A percentile compares a stretch with the other conserved stretches of the same genome.
Evolutionary conservation across 2,329 filamentous ascomycete species (phyloP).

Genomic region (Zopfia rhizophila): DNA sequence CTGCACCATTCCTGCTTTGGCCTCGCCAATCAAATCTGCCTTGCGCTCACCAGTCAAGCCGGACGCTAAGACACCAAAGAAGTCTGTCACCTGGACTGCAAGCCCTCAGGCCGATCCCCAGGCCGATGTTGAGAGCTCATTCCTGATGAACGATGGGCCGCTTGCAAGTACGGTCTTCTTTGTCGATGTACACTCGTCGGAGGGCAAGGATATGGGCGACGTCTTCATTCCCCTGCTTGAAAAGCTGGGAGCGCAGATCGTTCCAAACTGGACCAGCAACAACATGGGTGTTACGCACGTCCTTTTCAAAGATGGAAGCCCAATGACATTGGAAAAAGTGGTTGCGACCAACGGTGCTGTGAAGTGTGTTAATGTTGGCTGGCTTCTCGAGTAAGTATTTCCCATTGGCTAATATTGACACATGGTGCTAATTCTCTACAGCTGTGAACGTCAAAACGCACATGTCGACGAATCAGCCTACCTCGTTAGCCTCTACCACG

Average conservation of each 20-base stretch:
- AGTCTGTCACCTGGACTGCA: conserved; percentile 44
- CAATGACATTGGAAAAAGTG: conserved; percentile 83
- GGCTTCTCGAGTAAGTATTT: conserved; percentile 82
- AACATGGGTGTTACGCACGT: conserved; percentile 83
- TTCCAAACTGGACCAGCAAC: conserved; percentile 81
- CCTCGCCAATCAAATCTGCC: conserved; percentile 35
- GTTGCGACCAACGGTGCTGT: conserved; percentile 77
- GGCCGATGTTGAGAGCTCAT: conserved; percentile 33
- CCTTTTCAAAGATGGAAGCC: conserved; percentile 87
- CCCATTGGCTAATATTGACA: not conserved
- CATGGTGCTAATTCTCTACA: conserved; percentile 11
- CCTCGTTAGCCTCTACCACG: conserved; percentile 37
- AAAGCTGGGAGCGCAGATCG: conserved; percentile 83
- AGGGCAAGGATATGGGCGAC: conserved; percentile 79
- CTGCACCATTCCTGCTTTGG: not conserved
- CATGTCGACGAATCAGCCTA: conserved; percentile 46
- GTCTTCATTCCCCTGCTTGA: conserved; percentile 82
- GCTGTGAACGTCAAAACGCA: conserved; percentile 46
- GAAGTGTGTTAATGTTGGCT: conserved; percentile 86
- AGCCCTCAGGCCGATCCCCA: conserved; percentile 9
- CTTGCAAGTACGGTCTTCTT: conserved; percentile 75
- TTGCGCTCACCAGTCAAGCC: conserved; percentile 49
- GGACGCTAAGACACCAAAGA: conserved; percentile 47
- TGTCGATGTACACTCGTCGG: conserved; percentile 84
- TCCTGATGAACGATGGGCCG: conserved; percentile 35